Percentiles rank a stretch among this genome's conserved stretches.
Conservation (phyloP, 495 filamentous ascomycete species). For the Tuber aestivum region DNA sequence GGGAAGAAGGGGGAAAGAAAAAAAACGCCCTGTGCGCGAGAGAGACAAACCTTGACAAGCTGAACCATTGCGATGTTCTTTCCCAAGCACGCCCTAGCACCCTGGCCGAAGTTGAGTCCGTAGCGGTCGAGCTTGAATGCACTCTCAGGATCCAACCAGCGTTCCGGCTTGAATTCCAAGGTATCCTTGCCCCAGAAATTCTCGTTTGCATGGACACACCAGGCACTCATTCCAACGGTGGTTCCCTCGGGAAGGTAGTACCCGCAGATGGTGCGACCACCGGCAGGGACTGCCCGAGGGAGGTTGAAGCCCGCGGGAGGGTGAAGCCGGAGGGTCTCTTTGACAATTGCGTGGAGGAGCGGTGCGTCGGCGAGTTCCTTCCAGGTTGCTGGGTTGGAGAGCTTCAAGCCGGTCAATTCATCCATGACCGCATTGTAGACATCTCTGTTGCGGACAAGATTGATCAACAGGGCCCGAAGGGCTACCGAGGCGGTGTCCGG, state of each 20-base stretch:
- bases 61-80: conserved; percentile 38
- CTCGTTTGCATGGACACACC: conserved; percentile 42
- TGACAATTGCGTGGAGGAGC: conserved; percentile 74
- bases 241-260: conserved; percentile 46
- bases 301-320: conserved; percentile 83
- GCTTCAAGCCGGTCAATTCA: conserved; percentile 22
- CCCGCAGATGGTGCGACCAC: conserved; percentile 50
- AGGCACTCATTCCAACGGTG: conserved; percentile 37
- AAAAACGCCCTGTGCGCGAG: too few relatives aligned
- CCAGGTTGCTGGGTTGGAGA: conserved; percentile 24
- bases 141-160: conserved; percentile 59
- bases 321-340: conserved; percentile 86
- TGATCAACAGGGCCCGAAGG: conserved; percentile 32
- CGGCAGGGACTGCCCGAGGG: conserved; percentile 67
- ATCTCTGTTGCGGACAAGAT: conserved; percentile 19
- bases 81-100: conserved; percentile 32
- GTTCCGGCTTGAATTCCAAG: conserved; percentile 68
- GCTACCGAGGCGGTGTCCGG: conserved; percentile 31
- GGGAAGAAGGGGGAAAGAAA: neutral
- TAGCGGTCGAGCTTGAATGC: conserved; percentile 54
- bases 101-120: conserved; percentile 31
- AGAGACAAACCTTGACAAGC: conserved; percentile 21
- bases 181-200: conserved; percentile 81
- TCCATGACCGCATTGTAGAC: conserved; percentile 28
- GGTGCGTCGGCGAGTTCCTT: conserved; percentile 54